A percentile compares a stretch with the other conserved stretches of the same genome.
Conservation (phyloP, 2,329 filamentous ascomycete species). For the Talaromyces marneffei region DNA sequence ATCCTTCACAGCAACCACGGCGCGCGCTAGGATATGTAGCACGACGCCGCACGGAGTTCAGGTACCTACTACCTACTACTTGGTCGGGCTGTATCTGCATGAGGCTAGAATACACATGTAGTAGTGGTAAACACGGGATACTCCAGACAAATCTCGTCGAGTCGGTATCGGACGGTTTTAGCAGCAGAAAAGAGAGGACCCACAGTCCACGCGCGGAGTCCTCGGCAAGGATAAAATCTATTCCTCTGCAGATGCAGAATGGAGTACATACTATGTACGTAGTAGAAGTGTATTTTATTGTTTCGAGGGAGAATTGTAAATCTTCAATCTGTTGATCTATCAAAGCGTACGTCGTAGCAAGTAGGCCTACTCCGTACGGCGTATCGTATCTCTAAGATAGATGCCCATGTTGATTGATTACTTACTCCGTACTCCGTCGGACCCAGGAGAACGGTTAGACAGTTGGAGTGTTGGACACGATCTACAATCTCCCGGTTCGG, state of each 20-base stretch:
- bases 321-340: background rate
- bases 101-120: background rate
- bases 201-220: slow-evolving; percentile 8
- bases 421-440: slow-evolving; percentile 1
- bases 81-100: background rate
- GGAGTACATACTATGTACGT: background rate
- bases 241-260: background rate
- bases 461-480: background rate
- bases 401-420: too few relatives aligned
- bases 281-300: background rate
- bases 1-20: background rate
- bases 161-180: background rate
- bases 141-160: background rate
- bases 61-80: background rate
- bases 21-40: background rate
- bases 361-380: too few relatives aligned
- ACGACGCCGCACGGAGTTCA: background rate
- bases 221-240: background rate
- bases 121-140: background rate
- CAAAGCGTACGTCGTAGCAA: background rate
- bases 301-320: background rate
- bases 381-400: too few relatives aligned
- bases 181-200: background rate
- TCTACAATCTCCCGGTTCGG: background rate
- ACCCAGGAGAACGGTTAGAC: background rate